Base-by-base conservation (phyloP, 768 basidiomycete genomes). In the Mycena latifolia region DNA sequence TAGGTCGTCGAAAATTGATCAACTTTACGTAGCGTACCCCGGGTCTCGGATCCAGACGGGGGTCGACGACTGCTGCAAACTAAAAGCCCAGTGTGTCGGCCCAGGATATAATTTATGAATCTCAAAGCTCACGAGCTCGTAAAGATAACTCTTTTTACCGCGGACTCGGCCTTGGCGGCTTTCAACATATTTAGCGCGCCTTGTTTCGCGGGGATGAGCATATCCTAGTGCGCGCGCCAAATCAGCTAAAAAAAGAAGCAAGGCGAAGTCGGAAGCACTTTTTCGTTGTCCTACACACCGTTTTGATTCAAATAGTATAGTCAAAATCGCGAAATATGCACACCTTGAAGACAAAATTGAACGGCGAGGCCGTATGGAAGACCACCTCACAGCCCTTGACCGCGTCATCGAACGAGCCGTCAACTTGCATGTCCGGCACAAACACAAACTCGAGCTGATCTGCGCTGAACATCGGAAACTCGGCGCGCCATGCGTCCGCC, bases 321-420 rank as follows among this genome's bases (percentile, higher is more conserved):
- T 61, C n/a, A 1, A 17, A 51, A 24, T 2, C 2, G 5, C 14
- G 48, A 11, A 61, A 31, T 22, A 17, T 10, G n/a, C 28, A n/a
- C 43, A 61, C 60, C 52, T 45, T 54, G 48, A 61, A 61, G 24
- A 37, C 24, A 35, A 61, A 61, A 25, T 61, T 61, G 52, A 61
- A 61, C n/a, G n/a, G n/a, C n/a, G n/a, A n/a, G n/a, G n/a, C n/a
- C n/a, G n/a, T n/a, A n/a, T n/a, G n/a, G n/a, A 61, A 54, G 22
- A 61, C 43, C 5, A 46, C 43, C 22, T 61, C 52, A 3, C 60
- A 61, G 45, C 60, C 60, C 25, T 61, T 61, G 51, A 61, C 60
- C 17, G 60, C 60, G 0, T 61, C 52, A 24, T 33, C 41, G 31
- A 53, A 61, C 15, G 60, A 61, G 17, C 52, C 60, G 7, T 53